Evolutionary conservation across 2,329 filamentous ascomycete species (phyloP).

Genomic region (Scedosporium aurantiacum): DNA sequence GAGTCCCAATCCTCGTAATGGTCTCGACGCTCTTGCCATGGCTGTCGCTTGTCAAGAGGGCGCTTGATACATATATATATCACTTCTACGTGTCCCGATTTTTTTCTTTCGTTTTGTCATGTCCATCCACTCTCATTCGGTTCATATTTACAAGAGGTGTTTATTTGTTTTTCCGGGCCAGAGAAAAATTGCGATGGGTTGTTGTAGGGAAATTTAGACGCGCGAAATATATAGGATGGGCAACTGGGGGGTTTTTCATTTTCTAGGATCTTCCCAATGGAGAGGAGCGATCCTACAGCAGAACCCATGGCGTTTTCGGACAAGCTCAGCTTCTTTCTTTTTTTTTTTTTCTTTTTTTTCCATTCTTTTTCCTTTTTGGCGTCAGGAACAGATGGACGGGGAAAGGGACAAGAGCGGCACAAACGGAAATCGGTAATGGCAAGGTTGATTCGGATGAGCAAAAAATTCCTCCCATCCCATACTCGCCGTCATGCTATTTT

Average conservation of each 20-base stretch:
- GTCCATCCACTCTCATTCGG: neutral
- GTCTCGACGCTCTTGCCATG: slow-evolving; percentile 43
- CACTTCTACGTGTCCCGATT: neutral
- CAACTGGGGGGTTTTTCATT: neutral
- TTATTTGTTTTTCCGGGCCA: slow-evolving; percentile 4
- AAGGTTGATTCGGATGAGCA: neutral
- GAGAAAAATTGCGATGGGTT: neutral
- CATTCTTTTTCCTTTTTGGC: neutral
- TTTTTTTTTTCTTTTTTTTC: neutral
- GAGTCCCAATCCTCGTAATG: slow-evolving; percentile 31
- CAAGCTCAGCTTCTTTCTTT: neutral
- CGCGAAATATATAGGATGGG: neutral
- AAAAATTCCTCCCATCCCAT: neutral
- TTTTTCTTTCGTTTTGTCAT: neutral
- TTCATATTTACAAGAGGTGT: slow-evolving; percentile 2
- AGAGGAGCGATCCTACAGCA: neutral
- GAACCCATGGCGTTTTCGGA: neutral
- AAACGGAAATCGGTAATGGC: neutral
- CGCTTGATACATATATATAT: neutral
- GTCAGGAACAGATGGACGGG: neutral
- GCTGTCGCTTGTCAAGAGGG: slow-evolving; percentile 42
- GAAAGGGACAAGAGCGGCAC: neutral
- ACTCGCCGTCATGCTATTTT: neutral
- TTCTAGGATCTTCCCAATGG: neutral
- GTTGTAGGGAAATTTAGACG: neutral